Evolutionary conservation across 495 filamentous ascomycete species (phyloP).

Genomic region (Talaromyces proteolyticus): DNA sequence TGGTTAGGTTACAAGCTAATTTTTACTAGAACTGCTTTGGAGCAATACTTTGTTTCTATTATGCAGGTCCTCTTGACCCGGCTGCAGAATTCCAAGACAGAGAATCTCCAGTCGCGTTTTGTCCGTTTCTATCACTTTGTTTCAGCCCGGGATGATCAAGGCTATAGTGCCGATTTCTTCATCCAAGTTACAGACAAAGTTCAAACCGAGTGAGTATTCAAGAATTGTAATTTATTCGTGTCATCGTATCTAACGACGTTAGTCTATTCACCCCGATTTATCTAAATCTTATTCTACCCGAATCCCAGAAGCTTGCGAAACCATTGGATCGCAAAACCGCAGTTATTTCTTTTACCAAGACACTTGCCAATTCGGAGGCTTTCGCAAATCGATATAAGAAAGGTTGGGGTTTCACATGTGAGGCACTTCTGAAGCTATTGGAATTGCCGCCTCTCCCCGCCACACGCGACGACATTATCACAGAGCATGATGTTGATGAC

Average conservation of each 20-base stretch:
- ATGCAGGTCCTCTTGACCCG: slow-evolving; percentile 77
- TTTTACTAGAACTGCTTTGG: slow-evolving; percentile 47
- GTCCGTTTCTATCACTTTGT: slow-evolving; percentile 90
- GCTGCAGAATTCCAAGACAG: slow-evolving; percentile 71
- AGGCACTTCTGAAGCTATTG: slow-evolving; percentile 79
- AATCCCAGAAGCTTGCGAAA: slow-evolving; percentile 77
- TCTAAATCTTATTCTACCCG: slow-evolving; percentile 75
- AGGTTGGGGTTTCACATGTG: slow-evolving; percentile 83
- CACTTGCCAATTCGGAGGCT: slow-evolving; percentile 70
- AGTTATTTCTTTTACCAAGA: slow-evolving; percentile 87
- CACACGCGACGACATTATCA: slow-evolving; percentile 66
- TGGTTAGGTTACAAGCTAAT: slow-evolving; percentile 17
- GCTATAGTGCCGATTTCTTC: slow-evolving; percentile 84
- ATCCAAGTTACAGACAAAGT: slow-evolving; percentile 73
- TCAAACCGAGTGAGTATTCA: slow-evolving; percentile 54
- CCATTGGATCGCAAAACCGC: slow-evolving; percentile 90
- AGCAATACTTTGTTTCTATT: slow-evolving; percentile 74
- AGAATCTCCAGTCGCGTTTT: slow-evolving; percentile 74
- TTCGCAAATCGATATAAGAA: slow-evolving; percentile 74
- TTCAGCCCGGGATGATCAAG: slow-evolving; percentile 66
- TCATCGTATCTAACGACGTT: slow-evolving; percentile 15
- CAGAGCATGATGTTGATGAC: slow-evolving; percentile 87
- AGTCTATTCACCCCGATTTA: slow-evolving; percentile 83
- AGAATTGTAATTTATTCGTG: neutral
- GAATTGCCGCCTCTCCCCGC: slow-evolving; percentile 76